Percentiles rank a stretch among this genome's conserved stretches.
Evolutionary conservation across 78 protist species (phyloP).

Genomic region (Diacronema lutheri): DNA sequence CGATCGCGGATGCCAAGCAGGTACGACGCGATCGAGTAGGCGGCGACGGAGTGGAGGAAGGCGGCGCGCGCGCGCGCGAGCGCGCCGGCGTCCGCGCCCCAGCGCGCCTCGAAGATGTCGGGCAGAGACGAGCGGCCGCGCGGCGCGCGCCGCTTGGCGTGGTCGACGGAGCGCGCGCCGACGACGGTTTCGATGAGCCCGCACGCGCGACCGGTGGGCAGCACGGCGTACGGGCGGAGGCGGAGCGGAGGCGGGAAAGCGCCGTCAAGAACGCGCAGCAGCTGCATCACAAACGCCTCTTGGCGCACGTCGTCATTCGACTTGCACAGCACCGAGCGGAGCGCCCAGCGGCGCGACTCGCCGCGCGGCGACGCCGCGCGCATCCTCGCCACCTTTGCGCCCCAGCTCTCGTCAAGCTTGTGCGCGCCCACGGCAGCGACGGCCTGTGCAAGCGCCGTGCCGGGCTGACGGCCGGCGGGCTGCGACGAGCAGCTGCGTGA

Average conservation of each 20-base stretch:
- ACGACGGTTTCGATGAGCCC: slow-evolving; percentile 2
- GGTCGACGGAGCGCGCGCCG: background rate
- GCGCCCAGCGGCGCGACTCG: background rate
- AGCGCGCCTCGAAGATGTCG: too few species aligned
- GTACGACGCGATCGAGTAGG: background rate
- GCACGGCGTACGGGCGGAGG: background rate
- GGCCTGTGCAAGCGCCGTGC: too few species aligned
- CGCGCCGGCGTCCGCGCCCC: too few species aligned
- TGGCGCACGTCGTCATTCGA: slow-evolving; percentile 25
- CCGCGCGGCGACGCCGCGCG: background rate
- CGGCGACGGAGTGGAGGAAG: background rate
- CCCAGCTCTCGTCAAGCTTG: background rate
- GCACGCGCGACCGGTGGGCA: background rate
- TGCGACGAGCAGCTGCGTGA: too few species aligned
- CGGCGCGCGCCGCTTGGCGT: background rate
- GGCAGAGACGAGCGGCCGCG: too few species aligned
- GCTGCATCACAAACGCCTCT: slow-evolving; percentile 9
- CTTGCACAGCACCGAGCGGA: background rate
- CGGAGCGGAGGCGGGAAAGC: background rate
- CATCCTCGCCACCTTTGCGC: background rate
- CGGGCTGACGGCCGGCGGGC: too few species aligned
- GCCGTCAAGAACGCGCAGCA: background rate
- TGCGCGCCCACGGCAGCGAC: too few species aligned
- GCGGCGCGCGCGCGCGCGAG: background rate
- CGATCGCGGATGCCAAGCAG: background rate